These are phyloP conservation scores for Podila clonocystis DNA, from an alignment of 192 early-diverging fungal genomes.

Conservation along the genomic window DNA sequence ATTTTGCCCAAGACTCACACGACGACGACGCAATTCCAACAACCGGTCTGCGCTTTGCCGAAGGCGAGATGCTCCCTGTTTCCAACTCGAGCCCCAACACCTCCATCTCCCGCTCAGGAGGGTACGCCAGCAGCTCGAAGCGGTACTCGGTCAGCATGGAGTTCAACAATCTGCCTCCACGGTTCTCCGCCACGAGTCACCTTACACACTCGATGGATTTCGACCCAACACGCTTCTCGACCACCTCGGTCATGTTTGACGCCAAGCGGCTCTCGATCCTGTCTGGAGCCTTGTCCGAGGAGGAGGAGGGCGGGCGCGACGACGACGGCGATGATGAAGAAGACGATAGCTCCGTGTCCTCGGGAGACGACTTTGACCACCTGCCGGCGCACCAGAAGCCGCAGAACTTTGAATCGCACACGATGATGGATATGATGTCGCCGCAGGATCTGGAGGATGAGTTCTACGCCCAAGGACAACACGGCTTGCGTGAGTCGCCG, in stretches of 20 bases:
- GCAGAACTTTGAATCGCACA: slow-evolving; percentile 26
- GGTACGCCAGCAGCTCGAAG: slow-evolving; percentile 5
- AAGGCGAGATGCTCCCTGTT: slow-evolving; percentile 1
- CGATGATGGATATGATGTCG: neutral
- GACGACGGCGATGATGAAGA: too few species aligned
- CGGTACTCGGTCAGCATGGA: slow-evolving; percentile 10
- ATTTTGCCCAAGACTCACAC: slow-evolving; percentile 5
- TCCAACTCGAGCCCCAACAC: neutral
- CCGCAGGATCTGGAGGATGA: neutral
- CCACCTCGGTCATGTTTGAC: slow-evolving; percentile 11
- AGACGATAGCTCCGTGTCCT: slow-evolving; percentile 14
- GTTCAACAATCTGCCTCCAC: slow-evolving; percentile 5
- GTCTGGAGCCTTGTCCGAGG: neutral
- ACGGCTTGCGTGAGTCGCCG: neutral
- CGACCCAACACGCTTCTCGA: slow-evolving; percentile 22
- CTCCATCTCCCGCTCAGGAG: neutral
- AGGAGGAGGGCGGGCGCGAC: neutral
- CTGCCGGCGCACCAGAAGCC: slow-evolving; percentile 26
- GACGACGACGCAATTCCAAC: slow-evolving; percentile 8
- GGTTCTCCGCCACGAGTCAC: slow-evolving; percentile 13
- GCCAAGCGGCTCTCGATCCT: slow-evolving; percentile 1
- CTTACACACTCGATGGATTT: slow-evolving; percentile 7
- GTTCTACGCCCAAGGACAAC: neutral
- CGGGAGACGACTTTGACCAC: slow-evolving; percentile 18
- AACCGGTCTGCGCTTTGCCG: slow-evolving; percentile 10